Evolutionary conservation across 495 filamentous ascomycete genomes (phyloP), one percentile per base, ranked within the genome.

Genomic region (Trichocladium uniseriatum): DNA sequence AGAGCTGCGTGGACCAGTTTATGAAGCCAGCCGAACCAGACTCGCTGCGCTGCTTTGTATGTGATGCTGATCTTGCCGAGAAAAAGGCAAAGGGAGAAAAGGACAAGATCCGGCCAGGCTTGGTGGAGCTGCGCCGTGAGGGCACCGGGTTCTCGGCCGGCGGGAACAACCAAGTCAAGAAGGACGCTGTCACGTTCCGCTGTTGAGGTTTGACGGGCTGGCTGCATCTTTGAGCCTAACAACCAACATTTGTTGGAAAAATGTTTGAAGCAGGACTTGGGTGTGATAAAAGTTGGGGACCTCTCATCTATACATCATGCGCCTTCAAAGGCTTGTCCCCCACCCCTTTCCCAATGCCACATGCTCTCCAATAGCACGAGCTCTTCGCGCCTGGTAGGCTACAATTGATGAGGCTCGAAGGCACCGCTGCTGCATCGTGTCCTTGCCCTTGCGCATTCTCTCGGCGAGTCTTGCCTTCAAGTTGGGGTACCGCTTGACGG

Each of bases 71-170:
- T 58, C 66, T 96, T 9, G 83, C 72, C 6, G 74, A 75, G 27
- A 66, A 66, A 38, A 67, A 77, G 29, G 74, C 65, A 45, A 78
- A 79, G 49, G 62, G 64, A 10, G 70, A 76, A 18, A 83, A 81
- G 56, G 73, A 75, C 11, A 75, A 62, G 43, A 71, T 87, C 32
- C 79, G 71, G 54, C 81, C 88, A 0, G 91, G 92, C 2, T 52
- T 95, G 24, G 88, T 97, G 9, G 82, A 87, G 63, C 77, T 98
- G 38, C 82, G 79, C 52, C 84, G 83, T 22, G 91, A 96, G 54
- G 92, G 92, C 0, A 98, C 92, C 0, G 92, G 92, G 1, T 98
- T 94, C 70, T 89, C 92, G 2, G 83, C 85, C 1, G 82, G 86
- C 14, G 92, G 92, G 5, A 77, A 79, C 28, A 95, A 85, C 60